Evolutionary conservation across 495 filamentous ascomycete genomes (phyloP), one percentile per base, ranked within the genome.

Genomic region (Glonium stellatum): DNA sequence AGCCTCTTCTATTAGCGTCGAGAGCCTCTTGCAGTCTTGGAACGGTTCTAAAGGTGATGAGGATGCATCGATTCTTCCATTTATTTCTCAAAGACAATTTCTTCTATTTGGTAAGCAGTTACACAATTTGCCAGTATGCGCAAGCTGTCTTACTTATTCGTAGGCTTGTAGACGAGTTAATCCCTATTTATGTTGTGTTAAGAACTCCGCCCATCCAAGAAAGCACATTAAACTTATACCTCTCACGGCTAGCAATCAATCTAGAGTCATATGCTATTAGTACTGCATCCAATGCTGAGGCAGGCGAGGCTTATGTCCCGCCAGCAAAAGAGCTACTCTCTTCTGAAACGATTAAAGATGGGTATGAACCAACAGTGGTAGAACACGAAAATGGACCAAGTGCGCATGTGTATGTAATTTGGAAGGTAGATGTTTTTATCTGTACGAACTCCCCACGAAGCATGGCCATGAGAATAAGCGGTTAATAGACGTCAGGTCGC

Each of bases 381-480:
- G 75, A 80, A 13, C 80, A 83, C 23, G 79, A 83, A 48, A 77
- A 78, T 13, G 71, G 60, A n/a, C 48, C 67, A 12, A 65, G 70
- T 21, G 67, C 70, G 12, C 79, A 84, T 69, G 77, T 86, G 19
- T 82, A 90, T 61, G 82, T 85, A n/a, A 78, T 92, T 55, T 96
- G 91, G 91, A 90, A 84, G 66, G 73, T 87, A 21, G 77, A 84
- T 19, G 83, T 88, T n/a, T 84, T 88, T 60, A 77, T 95, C n/a
- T 77, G 82, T 84, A 69, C 18, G 39, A 44, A 11, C 13, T 4
- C 18, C 39, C 39, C 39, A 11, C 18, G 10, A 18, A 11, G 4
- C 39, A 18, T 44, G 39, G 13, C 13, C 39, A 15, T 4, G 13
- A 44, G 39, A 4, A 11, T 11, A 44, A 15, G 18, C 39, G 39